Percentiles rank a stretch among this genome's conserved stretches.
phyloP scores from a whole-genome alignment of 1,284 basidiomycete species.

The Porphyrellus sp. region DNA sequence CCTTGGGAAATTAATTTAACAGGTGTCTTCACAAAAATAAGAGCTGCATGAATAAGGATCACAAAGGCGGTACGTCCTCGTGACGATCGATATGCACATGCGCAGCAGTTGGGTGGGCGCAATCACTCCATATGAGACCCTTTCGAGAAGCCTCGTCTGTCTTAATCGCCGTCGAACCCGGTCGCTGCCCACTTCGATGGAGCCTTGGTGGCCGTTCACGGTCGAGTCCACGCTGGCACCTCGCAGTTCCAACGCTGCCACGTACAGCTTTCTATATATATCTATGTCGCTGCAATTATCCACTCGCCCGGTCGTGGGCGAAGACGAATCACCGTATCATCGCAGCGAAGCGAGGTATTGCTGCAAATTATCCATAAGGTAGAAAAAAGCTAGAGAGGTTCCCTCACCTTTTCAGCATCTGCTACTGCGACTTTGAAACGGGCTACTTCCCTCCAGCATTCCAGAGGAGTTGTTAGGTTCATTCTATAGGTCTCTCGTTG shows the following conservation, averaged over 20 bases:
- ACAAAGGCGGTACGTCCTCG: slow-evolving; percentile 25
- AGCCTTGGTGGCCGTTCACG: neutral
- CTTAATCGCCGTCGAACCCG: neutral
- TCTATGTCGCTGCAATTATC: neutral
- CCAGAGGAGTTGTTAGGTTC: slow-evolving; percentile 57
- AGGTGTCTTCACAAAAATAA: slow-evolving; percentile 22
- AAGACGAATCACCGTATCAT: too few species aligned
- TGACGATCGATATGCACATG: slow-evolving; percentile 22
- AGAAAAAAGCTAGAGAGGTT: slow-evolving; percentile 1
- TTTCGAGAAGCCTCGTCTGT: neutral
- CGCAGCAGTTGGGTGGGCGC: slow-evolving; percentile 22
- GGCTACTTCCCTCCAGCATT: slow-evolving; percentile 77
- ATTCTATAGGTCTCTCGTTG: slow-evolving; percentile 41
- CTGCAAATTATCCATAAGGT: slow-evolving; percentile 21
- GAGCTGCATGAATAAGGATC: slow-evolving; percentile 21
- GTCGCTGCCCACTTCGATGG: neutral
- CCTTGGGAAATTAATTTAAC: slow-evolving; percentile 28
- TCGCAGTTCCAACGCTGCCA: neutral
- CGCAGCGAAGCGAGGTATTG: slow-evolving; percentile 30
- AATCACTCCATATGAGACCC: slow-evolving; percentile 13
- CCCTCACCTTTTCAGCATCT: slow-evolving; percentile 57
- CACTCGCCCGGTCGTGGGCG: neutral
- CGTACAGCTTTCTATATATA: slow-evolving; percentile 2
- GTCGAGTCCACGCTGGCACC: neutral
- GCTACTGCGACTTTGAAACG: slow-evolving; percentile 71